phyloP scores from a whole-genome alignment of 108 stramenopile species.

The Seminavis robusta region DNA sequence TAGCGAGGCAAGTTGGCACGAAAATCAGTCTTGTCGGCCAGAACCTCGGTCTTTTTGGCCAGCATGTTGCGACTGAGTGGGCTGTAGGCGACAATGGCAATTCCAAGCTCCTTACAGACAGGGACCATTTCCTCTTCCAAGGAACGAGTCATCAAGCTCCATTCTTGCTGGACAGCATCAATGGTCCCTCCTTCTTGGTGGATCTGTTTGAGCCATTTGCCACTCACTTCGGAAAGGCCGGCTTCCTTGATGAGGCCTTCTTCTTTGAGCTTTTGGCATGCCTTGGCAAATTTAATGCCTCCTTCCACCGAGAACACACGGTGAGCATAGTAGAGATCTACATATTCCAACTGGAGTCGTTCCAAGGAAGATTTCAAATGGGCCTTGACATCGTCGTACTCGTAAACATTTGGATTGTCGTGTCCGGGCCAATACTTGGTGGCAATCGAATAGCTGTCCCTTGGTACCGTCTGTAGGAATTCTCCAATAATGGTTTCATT shows the following conservation, averaged over 20 bases:
- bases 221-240: constrained; percentile 28
- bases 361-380: constrained; percentile 15
- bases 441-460: constrained; percentile 14
- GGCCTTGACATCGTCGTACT: constrained; percentile 12
- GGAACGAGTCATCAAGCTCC: constrained; percentile 27
- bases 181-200: constrained; percentile 16
- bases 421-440: constrained; percentile 16
- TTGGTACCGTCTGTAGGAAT: constrained; percentile 18
- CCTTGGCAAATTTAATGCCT: not conserved
- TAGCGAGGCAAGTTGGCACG: constrained; percentile 17
- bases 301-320: constrained; percentile 14
- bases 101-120: constrained; percentile 28
- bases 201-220: constrained; percentile 18
- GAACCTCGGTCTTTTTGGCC: constrained; percentile 14
- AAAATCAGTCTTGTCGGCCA: constrained; percentile 11
- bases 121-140: constrained; percentile 35
- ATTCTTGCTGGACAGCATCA: constrained; percentile 36
- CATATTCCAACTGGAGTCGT: constrained; percentile 18
- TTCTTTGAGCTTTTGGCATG: constrained; percentile 19
- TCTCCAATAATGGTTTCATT: constrained; percentile 15
- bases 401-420: not conserved
- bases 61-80: constrained; percentile 28
- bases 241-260: constrained; percentile 33
- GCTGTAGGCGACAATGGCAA: constrained; percentile 34
- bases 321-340: constrained; percentile 39